phyloP scores from a whole-genome alignment of 2,329 filamentous ascomycete species.

The Nigrospora osmanthi region DNA sequence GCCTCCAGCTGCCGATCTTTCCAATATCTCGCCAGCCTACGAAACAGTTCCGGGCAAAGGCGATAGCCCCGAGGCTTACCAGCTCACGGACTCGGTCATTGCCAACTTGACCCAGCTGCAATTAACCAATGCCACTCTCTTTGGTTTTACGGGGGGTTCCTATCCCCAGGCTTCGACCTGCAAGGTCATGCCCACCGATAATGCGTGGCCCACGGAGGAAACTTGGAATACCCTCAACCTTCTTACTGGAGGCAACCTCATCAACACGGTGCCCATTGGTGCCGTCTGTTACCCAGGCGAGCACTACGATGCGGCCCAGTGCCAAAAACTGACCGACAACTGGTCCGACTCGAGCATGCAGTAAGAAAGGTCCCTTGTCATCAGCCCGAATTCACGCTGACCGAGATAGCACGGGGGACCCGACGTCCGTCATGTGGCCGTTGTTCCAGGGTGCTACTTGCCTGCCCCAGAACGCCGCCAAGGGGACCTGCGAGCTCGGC shows the following conservation, averaged over 20 bases:
- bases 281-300: conserved; percentile 21
- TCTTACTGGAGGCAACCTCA: conserved; percentile 19
- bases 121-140: conserved; percentile 12
- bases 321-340: conserved; percentile 14
- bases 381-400: not conserved
- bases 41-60: not conserved
- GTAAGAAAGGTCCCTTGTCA: conserved; percentile 4
- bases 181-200: conserved; percentile 20
- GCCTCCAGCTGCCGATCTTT: not conserved
- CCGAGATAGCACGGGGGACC: conserved; percentile 22
- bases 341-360: conserved; percentile 16
- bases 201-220: conserved; percentile 13
- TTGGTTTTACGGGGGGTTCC: conserved; percentile 10
- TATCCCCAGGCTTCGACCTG: conserved; percentile 7
- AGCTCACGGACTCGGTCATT: conserved; percentile 11
- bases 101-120: conserved; percentile 5
- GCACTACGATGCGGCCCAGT: conserved; percentile 18
- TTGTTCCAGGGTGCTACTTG: conserved; percentile 20
- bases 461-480: conserved; percentile 16
- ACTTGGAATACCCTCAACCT: conserved; percentile 20
- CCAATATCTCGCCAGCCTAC: not conserved
- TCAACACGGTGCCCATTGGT: conserved; percentile 23
- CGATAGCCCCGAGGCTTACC: conserved; percentile 7
- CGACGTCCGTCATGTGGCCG: conserved; percentile 31
- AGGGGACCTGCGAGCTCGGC: conserved; percentile 25